Evolutionary conservation across 345 rosid genomes (phyloP), one percentile per base, ranked within the genome.

Genomic region (Moricandia moricandioides): DNA sequence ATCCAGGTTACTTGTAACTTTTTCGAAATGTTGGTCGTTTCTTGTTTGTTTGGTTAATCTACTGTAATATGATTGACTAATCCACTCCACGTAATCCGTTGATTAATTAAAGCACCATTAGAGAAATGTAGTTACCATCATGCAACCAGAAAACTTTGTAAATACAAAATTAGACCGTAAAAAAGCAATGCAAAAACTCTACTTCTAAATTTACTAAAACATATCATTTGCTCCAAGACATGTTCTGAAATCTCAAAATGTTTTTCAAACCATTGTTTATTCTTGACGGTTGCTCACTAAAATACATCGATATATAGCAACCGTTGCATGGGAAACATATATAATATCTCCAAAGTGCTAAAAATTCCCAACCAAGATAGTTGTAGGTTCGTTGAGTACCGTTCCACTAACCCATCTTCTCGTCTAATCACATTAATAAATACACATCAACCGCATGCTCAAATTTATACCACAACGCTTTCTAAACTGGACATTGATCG

Each of bases 401-500:
- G 81, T 61, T 78, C 73, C 59, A 61, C 81, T 78, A 7, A 72
- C 81, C 78, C 70, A 72, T 40, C 77, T 78, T 54, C 59, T 51
- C 70, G 6, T 57, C 43, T 8, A 40, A 8, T 66, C 39, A 21
- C 57, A 7, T 34, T 10, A 57, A 77, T 77, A 78, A 37, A 66
- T 13, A 52, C 40, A 55, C 40, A 67, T 31, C 11, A n/a, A 61
- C n/a, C 35, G 52, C 58, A 37, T 0, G 12, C 43, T 64, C 13
- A 13, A 35, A 4, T 4, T 7, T 12, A 13, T 62, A 62, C 47
- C 68, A 27, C 34, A 51, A 16, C 11, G 35, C 30, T 26, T 27
- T 16, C 24, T 60, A 35, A 35, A 78, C 70, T 67, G 70, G 60
- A 24, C 12, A 72, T 2, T 59, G 58, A 29, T 49, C 18, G 35